phyloP scores from a whole-genome alignment of 2,329 filamentous ascomycete species.

The Cercospora canescens region DNA sequence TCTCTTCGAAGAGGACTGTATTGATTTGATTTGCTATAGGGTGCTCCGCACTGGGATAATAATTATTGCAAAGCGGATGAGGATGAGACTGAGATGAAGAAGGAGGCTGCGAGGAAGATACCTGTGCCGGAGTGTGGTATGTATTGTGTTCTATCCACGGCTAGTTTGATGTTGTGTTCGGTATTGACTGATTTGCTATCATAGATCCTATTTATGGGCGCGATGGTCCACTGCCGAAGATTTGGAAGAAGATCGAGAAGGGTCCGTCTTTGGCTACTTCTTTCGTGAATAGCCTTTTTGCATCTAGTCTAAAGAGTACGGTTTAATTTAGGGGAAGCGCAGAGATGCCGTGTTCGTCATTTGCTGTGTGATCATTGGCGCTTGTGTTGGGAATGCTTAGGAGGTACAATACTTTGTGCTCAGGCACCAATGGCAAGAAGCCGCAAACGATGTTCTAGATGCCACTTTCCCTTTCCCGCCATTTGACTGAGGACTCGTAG shows the following conservation, averaged over 20 bases:
- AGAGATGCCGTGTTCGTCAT: too few relatives aligned
- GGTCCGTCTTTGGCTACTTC: not conserved
- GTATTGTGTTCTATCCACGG: not conserved
- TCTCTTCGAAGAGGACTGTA: not conserved
- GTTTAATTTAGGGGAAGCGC: too few relatives aligned
- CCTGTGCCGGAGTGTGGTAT: constrained; percentile 17
- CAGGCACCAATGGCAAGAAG: too few relatives aligned
- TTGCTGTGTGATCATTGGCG: too few relatives aligned
- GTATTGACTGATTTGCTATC: not conserved
- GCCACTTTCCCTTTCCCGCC: too few relatives aligned
- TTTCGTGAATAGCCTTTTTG: not conserved
- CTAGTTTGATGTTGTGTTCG: not conserved
- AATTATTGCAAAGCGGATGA: constrained; percentile 28
- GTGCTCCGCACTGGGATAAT: constrained; percentile 29
- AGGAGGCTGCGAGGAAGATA: constrained; percentile 3
- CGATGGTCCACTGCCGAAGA: constrained; percentile 10
- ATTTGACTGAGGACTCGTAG: too few relatives aligned
- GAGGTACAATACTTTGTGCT: too few relatives aligned
- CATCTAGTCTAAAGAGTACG: not conserved
- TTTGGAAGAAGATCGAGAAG: constrained; percentile 3
- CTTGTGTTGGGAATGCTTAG: too few relatives aligned
- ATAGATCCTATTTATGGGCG: constrained; percentile 18
- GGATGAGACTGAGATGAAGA: constrained; percentile 21
- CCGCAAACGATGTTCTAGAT: too few relatives aligned
- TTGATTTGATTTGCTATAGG: not conserved